Base-by-base conservation (phyloP, 257 asterid species). In the Capsicum baccatum region DNA sequence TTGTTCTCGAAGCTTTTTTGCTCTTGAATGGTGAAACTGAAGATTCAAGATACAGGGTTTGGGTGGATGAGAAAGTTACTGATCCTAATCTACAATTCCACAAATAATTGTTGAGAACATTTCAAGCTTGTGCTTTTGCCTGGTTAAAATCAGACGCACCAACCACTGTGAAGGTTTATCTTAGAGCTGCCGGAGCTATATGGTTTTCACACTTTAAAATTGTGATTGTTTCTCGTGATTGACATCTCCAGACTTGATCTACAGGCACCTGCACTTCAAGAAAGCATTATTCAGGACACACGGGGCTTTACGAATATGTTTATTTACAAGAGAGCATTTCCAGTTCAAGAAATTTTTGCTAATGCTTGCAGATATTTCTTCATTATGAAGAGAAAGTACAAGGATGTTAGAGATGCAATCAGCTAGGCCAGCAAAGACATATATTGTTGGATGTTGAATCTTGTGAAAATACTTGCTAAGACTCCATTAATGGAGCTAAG, bases 1-100 rank as follows among this genome's bases (percentile, higher is more conserved):
- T 92, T 97, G 92, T 94, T 95, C 88, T 94, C 98, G n/a, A 92
- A 97, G 85, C 85, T 95, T n/a, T 97, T 94, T 84, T 92, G 95
- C 89, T 97, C 99, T 84, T 95, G 89, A 94, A n/a, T 58, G 55
- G 48, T 14, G 64, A 63, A 35, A 54, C 13, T 56, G 15, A 26
- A 74, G 39, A 76, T 76, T 14, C 81, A 76, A 12, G 47, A 13
- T 50, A 76, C 13, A 8, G 42, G 80, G 59, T 44, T 11, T 66
- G n/a, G 60, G 44, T 74, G 60, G 59, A 73, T 74, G 62, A 50
- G 80, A 74, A 74, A 74, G 62, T 50, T 33, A 13, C 6, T 66
- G 47, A 35, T 66, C 73, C 33, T 12, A 66, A 33, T 33, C 47
- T 33, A 11, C 5, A 66, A 0, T 33, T 35, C 9, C 9, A 12